Percentiles rank a stretch among this genome's conserved stretches.
phyloP scores from a whole-genome alignment of 129 eudicot species.

The Artemisia annua region DNA sequence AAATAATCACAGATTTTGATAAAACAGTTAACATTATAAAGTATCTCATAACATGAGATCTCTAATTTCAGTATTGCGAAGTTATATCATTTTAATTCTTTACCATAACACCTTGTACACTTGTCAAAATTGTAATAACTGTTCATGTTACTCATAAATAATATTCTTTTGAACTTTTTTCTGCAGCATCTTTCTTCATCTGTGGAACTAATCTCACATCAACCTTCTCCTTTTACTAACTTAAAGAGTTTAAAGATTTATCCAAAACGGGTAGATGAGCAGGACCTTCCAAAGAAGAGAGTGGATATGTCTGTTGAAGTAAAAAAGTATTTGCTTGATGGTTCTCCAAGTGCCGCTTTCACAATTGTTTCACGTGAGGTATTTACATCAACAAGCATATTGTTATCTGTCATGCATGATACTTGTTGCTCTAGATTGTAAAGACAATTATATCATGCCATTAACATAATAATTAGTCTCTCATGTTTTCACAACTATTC shows the following conservation, averaged over 20 bases:
- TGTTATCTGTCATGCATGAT: neutral
- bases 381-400: neutral
- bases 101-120: neutral
- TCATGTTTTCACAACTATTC: too few relatives aligned
- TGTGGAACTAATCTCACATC: neutral
- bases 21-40: too few relatives aligned
- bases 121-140: neutral
- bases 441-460: too few relatives aligned
- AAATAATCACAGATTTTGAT: too few relatives aligned
- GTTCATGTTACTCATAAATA: neutral
- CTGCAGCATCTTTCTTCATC: neutral
- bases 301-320: neutral
- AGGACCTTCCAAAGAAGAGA: neutral
- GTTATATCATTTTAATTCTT: too few relatives aligned
- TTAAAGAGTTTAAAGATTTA: conserved; percentile 3
- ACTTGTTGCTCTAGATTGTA: neutral
- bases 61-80: too few relatives aligned
- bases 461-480: too few relatives aligned
- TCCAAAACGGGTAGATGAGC: neutral
- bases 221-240: conserved; percentile 16
- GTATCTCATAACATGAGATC: too few relatives aligned
- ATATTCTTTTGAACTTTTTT: too few relatives aligned
- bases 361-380: conserved; percentile 18
- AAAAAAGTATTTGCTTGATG: conserved; percentile 9
- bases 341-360: conserved; percentile 16